Percentiles rank a stretch among this genome's conserved stretches.
These are phyloP conservation scores for Skeletonema marinoi DNA, from an alignment of 108 stramenopile genomes.

Conservation along the genomic window DNA sequence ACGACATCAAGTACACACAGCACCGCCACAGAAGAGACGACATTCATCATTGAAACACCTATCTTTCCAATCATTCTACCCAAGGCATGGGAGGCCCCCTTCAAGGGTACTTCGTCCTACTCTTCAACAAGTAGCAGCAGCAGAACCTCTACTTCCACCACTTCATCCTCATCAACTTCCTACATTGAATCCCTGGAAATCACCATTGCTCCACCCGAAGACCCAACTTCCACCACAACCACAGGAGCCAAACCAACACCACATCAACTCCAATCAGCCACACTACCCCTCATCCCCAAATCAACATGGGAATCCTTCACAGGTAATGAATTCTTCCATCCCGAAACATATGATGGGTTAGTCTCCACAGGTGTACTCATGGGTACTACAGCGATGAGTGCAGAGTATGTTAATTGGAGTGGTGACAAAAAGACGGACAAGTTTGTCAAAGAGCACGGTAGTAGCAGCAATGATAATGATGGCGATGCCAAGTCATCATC, in stretches of 20 bases:
- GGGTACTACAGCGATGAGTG: conserved; percentile 12
- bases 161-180: background rate
- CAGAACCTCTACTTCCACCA: background rate
- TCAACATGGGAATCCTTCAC: conserved; percentile 54
- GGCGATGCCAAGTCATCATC: background rate
- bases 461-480: conserved; percentile 19
- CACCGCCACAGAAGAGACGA: background rate
- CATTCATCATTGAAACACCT: conserved; percentile 34
- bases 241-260: conserved; percentile 19
- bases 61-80: conserved; percentile 50
- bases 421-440: conserved; percentile 49
- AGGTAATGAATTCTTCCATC: conserved; percentile 69
- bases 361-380: conserved; percentile 58
- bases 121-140: background rate
- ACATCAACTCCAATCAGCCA: conserved; percentile 22
- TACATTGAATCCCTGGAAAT: conserved; percentile 24
- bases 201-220: conserved; percentile 15
- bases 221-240: background rate
- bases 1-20: background rate
- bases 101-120: background rate
- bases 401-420: conserved; percentile 66
- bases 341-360: conserved; percentile 52
- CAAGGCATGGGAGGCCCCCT: conserved; percentile 27
- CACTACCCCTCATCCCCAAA: conserved; percentile 65
- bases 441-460: conserved; percentile 29